Evolutionary conservation across 805 yeast species (phyloP).

Genomic region (Sugiyamaella smithiae): DNA sequence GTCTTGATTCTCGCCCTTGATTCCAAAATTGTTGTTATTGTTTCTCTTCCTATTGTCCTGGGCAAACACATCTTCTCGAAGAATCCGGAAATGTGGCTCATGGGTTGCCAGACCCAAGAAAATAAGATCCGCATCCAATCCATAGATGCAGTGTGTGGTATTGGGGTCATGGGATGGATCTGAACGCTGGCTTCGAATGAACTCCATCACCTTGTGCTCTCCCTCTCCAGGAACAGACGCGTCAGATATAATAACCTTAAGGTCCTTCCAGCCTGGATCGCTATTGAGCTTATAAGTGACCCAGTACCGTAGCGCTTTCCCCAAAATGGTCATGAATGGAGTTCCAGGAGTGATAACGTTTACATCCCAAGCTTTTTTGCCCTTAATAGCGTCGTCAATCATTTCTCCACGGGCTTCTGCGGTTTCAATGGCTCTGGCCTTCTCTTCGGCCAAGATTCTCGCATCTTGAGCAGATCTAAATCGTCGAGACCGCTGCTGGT

Average conservation of each 20-base stretch:
- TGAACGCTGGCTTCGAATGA: constrained; percentile 83
- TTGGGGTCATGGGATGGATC: constrained; percentile 88
- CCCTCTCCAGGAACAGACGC: constrained; percentile 99
- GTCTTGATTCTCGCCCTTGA: constrained; percentile 37
- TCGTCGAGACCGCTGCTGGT: constrained; percentile 94
- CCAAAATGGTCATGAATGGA: constrained; percentile 91
- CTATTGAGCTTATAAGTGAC: constrained; percentile 79
- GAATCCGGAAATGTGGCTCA: constrained; percentile 91
- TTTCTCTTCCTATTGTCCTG: constrained; percentile 47
- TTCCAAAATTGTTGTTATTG: constrained; percentile 36
- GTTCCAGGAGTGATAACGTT: constrained; percentile 99
- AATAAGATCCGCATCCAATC: constrained; percentile 96
- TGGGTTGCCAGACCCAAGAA: constrained; percentile 95
- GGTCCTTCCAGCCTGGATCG: constrained; percentile 91
- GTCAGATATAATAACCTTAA: constrained; percentile 89
- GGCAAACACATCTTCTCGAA: constrained; percentile 96
- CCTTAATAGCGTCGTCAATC: constrained; percentile 71
- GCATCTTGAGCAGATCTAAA: constrained; percentile 93
- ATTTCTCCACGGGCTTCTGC: constrained; percentile 64
- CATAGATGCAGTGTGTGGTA: constrained; percentile 94
- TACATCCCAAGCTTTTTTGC: constrained; percentile 82
- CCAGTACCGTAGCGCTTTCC: constrained; percentile 83
- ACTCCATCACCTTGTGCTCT: constrained; percentile 97
- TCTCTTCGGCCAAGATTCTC: constrained; percentile 70
- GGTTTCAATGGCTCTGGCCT: constrained; percentile 56